Evolutionary conservation across 345 rosid species (phyloP).

Genomic region (Xanthoceras sorbifolium): DNA sequence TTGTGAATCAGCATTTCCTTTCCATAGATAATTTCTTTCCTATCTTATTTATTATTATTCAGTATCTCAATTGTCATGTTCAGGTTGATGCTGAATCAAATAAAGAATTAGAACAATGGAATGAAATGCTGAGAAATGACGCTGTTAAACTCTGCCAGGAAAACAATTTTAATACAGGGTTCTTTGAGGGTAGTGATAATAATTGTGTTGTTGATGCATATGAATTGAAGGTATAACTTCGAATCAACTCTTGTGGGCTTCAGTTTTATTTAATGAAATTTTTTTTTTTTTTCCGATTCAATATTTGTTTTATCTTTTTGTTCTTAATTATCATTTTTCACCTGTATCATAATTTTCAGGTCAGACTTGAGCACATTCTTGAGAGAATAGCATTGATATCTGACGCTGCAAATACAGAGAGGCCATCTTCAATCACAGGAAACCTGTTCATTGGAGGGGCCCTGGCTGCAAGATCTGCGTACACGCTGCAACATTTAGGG

Average conservation of each 20-base stretch:
- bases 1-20: neutral
- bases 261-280: slow-evolving; percentile 2
- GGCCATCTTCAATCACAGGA: slow-evolving; percentile 76
- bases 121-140: slow-evolving; percentile 85
- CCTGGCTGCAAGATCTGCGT: slow-evolving; percentile 85
- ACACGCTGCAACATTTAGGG: slow-evolving; percentile 79
- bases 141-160: slow-evolving; percentile 89
- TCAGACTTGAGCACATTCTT: slow-evolving; percentile 95
- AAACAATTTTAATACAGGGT: slow-evolving; percentile 89
- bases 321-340: neutral
- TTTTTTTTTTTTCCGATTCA: neutral
- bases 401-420: slow-evolving; percentile 94
- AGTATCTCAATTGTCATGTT: slow-evolving; percentile 19
- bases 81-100: slow-evolving; percentile 87
- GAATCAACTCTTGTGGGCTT: neutral
- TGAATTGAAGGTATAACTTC: slow-evolving; percentile 76
- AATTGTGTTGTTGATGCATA: slow-evolving; percentile 84
- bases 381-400: slow-evolving; percentile 94
- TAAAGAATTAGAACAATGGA: slow-evolving; percentile 97
- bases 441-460: slow-evolving; percentile 88
- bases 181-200: slow-evolving; percentile 90
- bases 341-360: slow-evolving; percentile 44
- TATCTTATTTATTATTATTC: neutral
- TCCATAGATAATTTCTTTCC: neutral
- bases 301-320: neutral